These are phyloP conservation scores for Phytophthora palmivora DNA, from an alignment of 352 stramenopile genomes.

Conservation along the genomic window DNA sequence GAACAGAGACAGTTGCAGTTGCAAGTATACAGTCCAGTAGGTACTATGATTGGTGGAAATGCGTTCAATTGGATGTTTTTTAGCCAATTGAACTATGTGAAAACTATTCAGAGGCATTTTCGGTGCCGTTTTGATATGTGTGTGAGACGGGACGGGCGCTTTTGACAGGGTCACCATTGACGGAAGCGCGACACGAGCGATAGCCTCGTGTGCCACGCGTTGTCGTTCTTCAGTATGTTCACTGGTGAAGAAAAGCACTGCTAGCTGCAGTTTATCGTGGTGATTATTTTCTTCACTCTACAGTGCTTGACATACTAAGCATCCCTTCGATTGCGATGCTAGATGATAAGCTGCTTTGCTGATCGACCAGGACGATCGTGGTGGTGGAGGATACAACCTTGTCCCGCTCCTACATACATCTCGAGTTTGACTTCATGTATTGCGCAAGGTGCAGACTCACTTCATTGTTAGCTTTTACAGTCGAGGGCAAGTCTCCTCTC, in stretches of 20 bases:
- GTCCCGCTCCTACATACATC: conserved; percentile 13
- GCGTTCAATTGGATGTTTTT: background rate
- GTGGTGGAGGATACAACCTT: background rate
- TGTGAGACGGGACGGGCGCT: conserved; percentile 18
- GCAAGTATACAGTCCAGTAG: conserved; percentile 3
- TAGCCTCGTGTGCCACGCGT: background rate
- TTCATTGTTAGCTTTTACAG: conserved; percentile 9
- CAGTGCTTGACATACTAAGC: background rate
- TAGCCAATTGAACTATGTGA: conserved; percentile 4
- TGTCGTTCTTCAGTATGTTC: background rate
- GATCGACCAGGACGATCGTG: background rate
- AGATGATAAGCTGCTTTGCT: background rate
- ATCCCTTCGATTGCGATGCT: background rate
- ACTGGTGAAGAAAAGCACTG: background rate
- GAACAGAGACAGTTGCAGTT: conserved; percentile 13
- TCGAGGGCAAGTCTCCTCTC: conserved; percentile 4
- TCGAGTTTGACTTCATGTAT: background rate
- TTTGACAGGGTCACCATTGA: conserved; percentile 11
- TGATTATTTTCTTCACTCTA: too few species aligned
- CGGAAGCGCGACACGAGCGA: background rate
- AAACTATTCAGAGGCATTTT: conserved; percentile 32
- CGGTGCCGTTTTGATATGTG: conserved; percentile 15
- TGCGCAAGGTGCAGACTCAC: background rate
- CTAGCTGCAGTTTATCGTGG: background rate
- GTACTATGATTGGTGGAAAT: conserved; percentile 8